phyloP scores from a whole-genome alignment of 2,329 filamentous ascomycete genomes.

The Myriosclerotinia curreyana region DNA sequence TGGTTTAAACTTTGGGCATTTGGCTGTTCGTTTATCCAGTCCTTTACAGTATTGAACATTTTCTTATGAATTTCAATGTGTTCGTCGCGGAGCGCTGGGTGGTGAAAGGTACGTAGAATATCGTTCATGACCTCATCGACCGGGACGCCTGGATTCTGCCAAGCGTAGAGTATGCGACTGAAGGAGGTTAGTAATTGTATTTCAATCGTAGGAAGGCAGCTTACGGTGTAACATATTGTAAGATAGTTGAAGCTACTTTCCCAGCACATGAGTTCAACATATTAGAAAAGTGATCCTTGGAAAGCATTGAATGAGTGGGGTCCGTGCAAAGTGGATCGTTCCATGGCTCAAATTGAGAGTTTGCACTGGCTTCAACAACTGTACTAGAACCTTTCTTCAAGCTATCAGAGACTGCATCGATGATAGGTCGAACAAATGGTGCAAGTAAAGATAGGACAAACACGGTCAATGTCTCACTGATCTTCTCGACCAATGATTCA shows the following conservation, averaged over 20 bases:
- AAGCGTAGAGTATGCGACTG: constrained; percentile 81
- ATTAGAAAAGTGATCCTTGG: constrained; percentile 82
- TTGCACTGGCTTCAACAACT: constrained; percentile 61
- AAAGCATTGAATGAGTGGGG: constrained; percentile 78
- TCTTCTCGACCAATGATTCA: constrained; percentile 82
- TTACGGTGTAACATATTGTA: constrained; percentile 82
- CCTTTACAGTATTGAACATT: constrained; percentile 84
- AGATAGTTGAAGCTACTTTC: constrained; percentile 66
- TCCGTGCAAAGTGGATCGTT: constrained; percentile 71
- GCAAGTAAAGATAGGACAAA: constrained; percentile 89
- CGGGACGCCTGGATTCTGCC: constrained; percentile 81
- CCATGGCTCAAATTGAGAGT: constrained; percentile 78
- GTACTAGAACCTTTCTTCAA: constrained; percentile 82
- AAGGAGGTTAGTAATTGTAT: neutral
- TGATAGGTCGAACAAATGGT: constrained; percentile 88
- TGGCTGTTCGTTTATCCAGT: constrained; percentile 71
- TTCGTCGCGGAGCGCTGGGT: constrained; percentile 77
- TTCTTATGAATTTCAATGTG: constrained; percentile 74
- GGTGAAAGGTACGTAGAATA: constrained; percentile 80
- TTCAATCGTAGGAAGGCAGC: constrained; percentile 42
- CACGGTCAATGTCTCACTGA: constrained; percentile 86
- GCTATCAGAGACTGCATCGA: constrained; percentile 77
- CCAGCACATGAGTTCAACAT: constrained; percentile 75
- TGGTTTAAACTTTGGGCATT: constrained; percentile 67
- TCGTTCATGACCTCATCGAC: constrained; percentile 83